Evolutionary conservation across 2,329 filamentous ascomycete species (phyloP), one percentile per base, ranked within the genome.

Genomic region (Ophiocordyceps sinensis): DNA sequence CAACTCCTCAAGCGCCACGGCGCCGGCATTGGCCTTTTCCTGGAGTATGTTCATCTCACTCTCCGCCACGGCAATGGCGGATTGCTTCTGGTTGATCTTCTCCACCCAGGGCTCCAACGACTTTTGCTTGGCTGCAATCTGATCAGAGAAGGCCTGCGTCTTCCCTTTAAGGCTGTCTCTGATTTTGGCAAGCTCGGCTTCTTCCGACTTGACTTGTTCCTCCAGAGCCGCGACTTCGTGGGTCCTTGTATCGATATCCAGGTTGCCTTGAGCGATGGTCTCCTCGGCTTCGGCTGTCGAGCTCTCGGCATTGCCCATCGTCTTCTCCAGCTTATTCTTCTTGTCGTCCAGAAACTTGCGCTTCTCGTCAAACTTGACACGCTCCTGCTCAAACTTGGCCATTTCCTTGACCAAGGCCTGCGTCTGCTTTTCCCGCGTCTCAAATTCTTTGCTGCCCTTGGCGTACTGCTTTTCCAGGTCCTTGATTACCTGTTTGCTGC

Each of bases 281-380:
- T 82, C 80, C 31, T 80, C 74, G 4, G 87, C 83, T 51, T 93
- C 86, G 1, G 75, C 72, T 1, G 77, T 75, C 6, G 82, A 77
- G 43, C 81, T 79, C 47, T 85, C 84, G 44, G 85, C 85, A 37
- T 79, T 82, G 41, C 78, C 71, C 45, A 91, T 84, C 0, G 82
- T 75, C 65, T 94, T 96, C 49, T 96, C 86, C 13, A 94, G 73
- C 64, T 98, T 98, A 67, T 91, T 94, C 52, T 85, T 81, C 66
- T 98, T 98, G 54, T 81, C 82, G 2, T 75, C 69, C 49, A 98
- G 65, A 60, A 96, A 96, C 58, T 98, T 98, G 59, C 82, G 82
- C 69, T 96, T 96, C 62, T 98, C 93, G 49, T 96, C 89, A 50
- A 94, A 88, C 56, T 98, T 98, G 62, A 98, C 91, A 19, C 81